Conservation (phyloP, 352 stramenopile genomes). For the Pythium periplocum region DNA sequence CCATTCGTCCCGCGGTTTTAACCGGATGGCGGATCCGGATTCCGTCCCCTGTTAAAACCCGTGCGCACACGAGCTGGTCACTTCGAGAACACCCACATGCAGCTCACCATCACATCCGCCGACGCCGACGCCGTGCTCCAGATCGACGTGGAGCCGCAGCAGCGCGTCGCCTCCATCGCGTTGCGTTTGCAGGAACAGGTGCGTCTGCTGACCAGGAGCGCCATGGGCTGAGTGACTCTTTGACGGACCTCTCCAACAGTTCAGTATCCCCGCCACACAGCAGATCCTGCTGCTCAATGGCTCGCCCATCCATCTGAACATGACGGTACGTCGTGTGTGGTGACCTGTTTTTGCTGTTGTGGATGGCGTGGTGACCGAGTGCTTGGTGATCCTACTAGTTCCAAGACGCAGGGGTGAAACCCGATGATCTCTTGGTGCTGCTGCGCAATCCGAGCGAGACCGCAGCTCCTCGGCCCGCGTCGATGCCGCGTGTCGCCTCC, state of each 20-base stretch:
- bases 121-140: constrained; percentile 54
- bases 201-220: not conserved
- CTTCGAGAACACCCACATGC: constrained; percentile 20
- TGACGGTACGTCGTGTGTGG: constrained; percentile 32
- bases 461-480: not conserved
- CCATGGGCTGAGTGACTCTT: not conserved
- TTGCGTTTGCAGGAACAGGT: constrained; percentile 54
- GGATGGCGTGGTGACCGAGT: not conserved
- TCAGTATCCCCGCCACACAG: constrained; percentile 42
- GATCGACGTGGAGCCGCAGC: constrained; percentile 41
- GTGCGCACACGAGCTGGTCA: too few relatives aligned
- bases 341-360: not conserved
- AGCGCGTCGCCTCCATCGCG: constrained; percentile 36
- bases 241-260: constrained; percentile 25
- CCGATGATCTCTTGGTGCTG: constrained; percentile 71
- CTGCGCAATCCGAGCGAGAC: constrained; percentile 27
- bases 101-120: constrained; percentile 52
- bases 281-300: constrained; percentile 69
- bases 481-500: not conserved
- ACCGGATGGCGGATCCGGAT: too few relatives aligned
- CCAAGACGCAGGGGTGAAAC: constrained; percentile 56
- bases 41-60: too few relatives aligned
- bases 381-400: constrained; percentile 31
- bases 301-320: constrained; percentile 37
- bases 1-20: too few relatives aligned